Base-by-base conservation (phyloP, 2,329 filamentous ascomycete genomes). In the Botrytis galanthina region DNA sequence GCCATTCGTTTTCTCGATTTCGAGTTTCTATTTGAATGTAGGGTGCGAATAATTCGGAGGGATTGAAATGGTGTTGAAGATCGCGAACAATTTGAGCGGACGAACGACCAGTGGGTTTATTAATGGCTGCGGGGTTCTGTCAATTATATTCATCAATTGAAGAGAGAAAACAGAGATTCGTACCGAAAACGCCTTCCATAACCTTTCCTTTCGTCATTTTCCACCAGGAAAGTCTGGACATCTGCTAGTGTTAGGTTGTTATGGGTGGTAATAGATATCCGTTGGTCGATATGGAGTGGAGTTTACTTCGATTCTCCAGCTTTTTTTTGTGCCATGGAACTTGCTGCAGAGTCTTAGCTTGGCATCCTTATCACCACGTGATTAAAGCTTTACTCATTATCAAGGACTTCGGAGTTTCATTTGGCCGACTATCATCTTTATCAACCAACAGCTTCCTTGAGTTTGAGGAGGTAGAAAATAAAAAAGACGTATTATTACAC, bases 61-160 rank as follows among this genome's bases (percentile, higher is more conserved):
- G 89, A 78, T 94, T 93, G 87, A 98, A 97, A 77, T 92, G 89
- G 32, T 87, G 84, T 84, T 98, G 94, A 74, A 97, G 90, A 80
- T 95, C 92, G 81, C 95, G 94, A 77, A 99, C 89, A 54, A 97
- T 92, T 82, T 97, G 93, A 69, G 95, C 95, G 48, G 95, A 98
- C 81, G 92, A 94, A 79, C 95, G 89, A 79, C 91, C 92, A 79
- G 91, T 86, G 42, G 96, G 96, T 84, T 99, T 99, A 85, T 97
- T 94, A 83, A 99, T 92, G 82, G 93, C 95, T 97, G 20, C 54
- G 66, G n/a, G 29, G 60, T 75, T 70, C 73, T 46, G 22, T 73
- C 48, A 74, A 64, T 61, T 61, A n/a, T 71, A 64, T 39, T 57
- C 44, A 22, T 12, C 68, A 48, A 22, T 57, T 73, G 46, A 42